Conservation (phyloP, 495 filamentous ascomycete genomes). For the Mytilinidion resinicola region DNA sequence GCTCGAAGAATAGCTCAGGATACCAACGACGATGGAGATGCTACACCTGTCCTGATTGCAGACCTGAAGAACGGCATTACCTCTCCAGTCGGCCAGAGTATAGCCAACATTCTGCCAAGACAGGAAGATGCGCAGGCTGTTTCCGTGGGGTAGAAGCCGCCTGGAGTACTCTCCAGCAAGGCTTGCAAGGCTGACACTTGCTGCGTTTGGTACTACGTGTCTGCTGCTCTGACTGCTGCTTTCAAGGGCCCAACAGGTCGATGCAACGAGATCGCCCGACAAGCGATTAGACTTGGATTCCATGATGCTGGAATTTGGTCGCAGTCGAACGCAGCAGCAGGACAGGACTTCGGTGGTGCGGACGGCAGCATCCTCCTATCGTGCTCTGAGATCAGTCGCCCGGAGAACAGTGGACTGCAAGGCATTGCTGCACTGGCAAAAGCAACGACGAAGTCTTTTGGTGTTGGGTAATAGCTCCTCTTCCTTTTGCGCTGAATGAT, state of each 20-base stretch:
- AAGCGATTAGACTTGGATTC: conserved; percentile 29
- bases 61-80: conserved; percentile 15
- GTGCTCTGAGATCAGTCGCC: conserved; percentile 12
- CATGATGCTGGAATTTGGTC: conserved; percentile 31
- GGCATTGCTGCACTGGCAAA: conserved; percentile 2
- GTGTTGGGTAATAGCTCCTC: conserved; percentile 4
- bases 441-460: conserved; percentile 9
- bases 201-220: conserved; percentile 20
- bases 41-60: conserved; percentile 12
- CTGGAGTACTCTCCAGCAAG: not conserved
- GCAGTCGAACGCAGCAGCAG: not conserved
- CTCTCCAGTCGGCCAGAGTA: conserved; percentile 15
- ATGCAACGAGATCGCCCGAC: conserved; percentile 25
- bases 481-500: too few species aligned
- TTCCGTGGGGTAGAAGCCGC: conserved; percentile 8
- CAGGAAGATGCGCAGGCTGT: conserved; percentile 9
- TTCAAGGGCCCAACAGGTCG: conserved; percentile 22
- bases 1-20: not conserved
- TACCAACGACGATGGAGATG: conserved; percentile 6
- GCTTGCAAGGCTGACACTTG: conserved; percentile 19
- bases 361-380: conserved; percentile 26
- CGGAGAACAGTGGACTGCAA: conserved; percentile 26
- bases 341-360: conserved; percentile 23
- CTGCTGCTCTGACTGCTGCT: not conserved
- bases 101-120: conserved; percentile 16